Conservation (phyloP, 2,329 filamentous ascomycete genomes). For the Kalaharituber pfeilii region DNA sequence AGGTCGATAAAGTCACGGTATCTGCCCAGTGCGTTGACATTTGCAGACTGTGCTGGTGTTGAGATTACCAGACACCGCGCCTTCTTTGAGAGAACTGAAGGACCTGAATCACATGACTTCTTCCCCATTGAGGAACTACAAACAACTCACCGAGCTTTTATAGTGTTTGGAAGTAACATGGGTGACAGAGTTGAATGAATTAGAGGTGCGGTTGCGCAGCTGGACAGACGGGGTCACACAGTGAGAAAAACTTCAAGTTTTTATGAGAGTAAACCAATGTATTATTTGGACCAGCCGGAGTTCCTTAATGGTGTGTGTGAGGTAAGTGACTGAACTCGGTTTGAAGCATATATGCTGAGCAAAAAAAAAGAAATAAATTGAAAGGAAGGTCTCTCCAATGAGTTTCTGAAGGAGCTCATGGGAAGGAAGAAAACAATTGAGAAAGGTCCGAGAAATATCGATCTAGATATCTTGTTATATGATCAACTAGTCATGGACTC, state of each 20-base stretch:
- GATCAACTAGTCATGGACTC: constrained; percentile 47
- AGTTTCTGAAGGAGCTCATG: constrained; percentile 54
- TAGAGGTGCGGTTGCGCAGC: constrained; percentile 61
- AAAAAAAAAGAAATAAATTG: constrained; percentile 35
- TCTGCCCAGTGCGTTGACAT: constrained; percentile 33
- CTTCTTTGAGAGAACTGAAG: constrained; percentile 28
- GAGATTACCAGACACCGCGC: constrained; percentile 32
- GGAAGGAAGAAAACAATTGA: constrained; percentile 72
- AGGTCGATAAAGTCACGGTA: constrained; percentile 32
- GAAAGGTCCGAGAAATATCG: constrained; percentile 87
- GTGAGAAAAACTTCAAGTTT: constrained; percentile 69
- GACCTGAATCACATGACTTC: not conserved
- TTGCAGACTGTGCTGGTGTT: constrained; percentile 34
- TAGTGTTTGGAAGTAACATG: constrained; percentile 85
- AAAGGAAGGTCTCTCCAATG: constrained; percentile 58
- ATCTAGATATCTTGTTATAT: constrained; percentile 82
- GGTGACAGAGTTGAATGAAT: constrained; percentile 74
- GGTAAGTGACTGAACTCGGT: constrained; percentile 37
- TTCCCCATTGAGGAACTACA: not conserved
- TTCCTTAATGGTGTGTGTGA: constrained; percentile 90
- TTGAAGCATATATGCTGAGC: not conserved
- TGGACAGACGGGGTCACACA: constrained; percentile 54
- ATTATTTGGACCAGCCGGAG: constrained; percentile 68
- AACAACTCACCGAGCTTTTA: constrained; percentile 39
- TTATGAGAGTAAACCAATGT: constrained; percentile 96